Evolutionary conservation across 345 rosid species (phyloP).

Genomic region (Melaleuca alternifolia): DNA sequence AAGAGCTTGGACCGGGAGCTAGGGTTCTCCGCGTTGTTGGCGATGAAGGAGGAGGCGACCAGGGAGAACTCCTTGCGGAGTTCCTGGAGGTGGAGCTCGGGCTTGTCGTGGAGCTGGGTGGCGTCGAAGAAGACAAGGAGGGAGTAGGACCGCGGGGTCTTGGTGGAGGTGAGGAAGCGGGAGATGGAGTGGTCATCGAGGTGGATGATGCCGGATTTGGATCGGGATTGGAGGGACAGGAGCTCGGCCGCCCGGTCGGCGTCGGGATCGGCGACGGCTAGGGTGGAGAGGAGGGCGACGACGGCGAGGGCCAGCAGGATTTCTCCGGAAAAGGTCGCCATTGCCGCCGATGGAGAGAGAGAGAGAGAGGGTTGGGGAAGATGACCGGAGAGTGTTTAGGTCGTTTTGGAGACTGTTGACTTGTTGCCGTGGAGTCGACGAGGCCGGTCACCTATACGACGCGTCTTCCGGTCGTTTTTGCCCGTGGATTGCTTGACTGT

Average conservation of each 20-base stretch:
- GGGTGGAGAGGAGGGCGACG: slow-evolving; percentile 14
- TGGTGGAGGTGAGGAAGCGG: slow-evolving; percentile 60
- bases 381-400: rapidly evolving
- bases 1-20: slow-evolving; percentile 38
- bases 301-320: background rate
- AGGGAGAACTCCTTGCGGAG: slow-evolving; percentile 61
- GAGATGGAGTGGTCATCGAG: slow-evolving; percentile 67
- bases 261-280: slow-evolving; percentile 15
- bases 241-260: slow-evolving; percentile 54
- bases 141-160: slow-evolving; percentile 64
- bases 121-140: slow-evolving; percentile 90
- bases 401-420: background rate
- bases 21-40: slow-evolving; percentile 48
- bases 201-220: slow-evolving; percentile 65
- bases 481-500: background rate
- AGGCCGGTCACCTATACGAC: background rate
- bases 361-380: background rate
- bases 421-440: background rate
- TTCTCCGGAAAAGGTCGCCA: background rate
- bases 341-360: background rate
- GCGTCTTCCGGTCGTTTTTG: background rate
- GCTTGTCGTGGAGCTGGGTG: slow-evolving; percentile 46
- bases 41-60: slow-evolving; percentile 58
- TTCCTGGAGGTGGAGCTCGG: slow-evolving; percentile 63
- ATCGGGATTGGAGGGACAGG: slow-evolving; percentile 46